A percentile compares a stretch with the other conserved stretches of the same genome.
Evolutionary conservation across 495 filamentous ascomycete genomes (phyloP).

Genomic region (Penicillium dipodomyicola): DNA sequence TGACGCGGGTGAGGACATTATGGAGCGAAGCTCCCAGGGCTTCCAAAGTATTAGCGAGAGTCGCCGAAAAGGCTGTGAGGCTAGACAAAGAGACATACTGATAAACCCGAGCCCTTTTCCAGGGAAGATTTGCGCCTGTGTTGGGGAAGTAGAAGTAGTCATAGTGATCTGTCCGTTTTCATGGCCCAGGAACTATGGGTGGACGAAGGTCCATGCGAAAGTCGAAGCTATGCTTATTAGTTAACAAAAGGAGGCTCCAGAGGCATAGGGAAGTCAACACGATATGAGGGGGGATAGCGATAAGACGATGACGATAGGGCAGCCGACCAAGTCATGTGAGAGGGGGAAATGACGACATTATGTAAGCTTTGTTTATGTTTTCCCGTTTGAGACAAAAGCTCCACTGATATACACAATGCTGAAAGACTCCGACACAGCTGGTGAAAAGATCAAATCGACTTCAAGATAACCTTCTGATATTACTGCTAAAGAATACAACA

Average conservation of each 20-base stretch:
- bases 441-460: constrained; percentile 3
- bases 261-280: constrained; percentile 2
- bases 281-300: constrained; percentile 6
- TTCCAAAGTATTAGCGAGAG: constrained; percentile 38
- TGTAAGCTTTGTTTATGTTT: constrained; percentile 47
- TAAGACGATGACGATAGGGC: constrained; percentile 22
- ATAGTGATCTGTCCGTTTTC: constrained; percentile 43
- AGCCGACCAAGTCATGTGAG: constrained; percentile 36
- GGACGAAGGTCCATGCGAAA: constrained; percentile 2
- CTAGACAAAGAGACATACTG: constrained; percentile 45
- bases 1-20: constrained; percentile 79
- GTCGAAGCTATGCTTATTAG: neutral
- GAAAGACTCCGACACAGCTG: neutral
- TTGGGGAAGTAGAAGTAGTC: constrained; percentile 24
- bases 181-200: constrained; percentile 6
- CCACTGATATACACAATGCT: constrained; percentile 22
- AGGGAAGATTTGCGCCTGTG: constrained; percentile 69
- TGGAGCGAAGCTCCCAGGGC: constrained; percentile 88
- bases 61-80: constrained; percentile 7
- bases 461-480: neutral
- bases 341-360: constrained; percentile 31
- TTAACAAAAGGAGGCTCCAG: neutral
- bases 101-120: constrained; percentile 77
- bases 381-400: constrained; percentile 30
- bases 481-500: neutral